phyloP scores from a whole-genome alignment of 345 rosid species.

The Citrus trifoliata region DNA sequence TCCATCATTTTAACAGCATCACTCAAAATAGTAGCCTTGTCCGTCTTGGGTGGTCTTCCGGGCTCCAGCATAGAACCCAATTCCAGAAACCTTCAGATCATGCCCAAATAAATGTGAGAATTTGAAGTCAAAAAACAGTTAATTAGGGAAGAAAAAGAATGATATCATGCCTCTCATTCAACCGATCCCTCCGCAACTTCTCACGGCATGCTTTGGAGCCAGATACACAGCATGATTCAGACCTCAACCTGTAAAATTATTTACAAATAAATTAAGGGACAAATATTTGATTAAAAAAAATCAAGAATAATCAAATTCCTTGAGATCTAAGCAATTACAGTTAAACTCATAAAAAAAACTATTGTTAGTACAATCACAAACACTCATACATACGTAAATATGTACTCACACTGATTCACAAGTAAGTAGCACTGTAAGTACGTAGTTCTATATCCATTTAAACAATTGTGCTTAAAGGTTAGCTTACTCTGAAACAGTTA shows the following conservation, averaged over 20 bases:
- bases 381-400: not conserved
- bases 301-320: not conserved
- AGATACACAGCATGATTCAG: constrained; percentile 8
- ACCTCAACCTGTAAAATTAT: constrained; percentile 11
- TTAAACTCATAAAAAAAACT: not conserved
- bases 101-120: constrained; percentile 8
- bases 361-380: not conserved
- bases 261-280: not conserved
- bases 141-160: not conserved
- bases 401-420: not conserved
- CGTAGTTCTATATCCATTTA: not conserved
- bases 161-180: constrained; percentile 23
- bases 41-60: constrained; percentile 31
- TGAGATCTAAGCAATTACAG: not conserved
- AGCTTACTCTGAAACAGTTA: not conserved
- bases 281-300: not conserved
- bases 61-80: constrained; percentile 32
- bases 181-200: constrained; percentile 23
- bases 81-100: constrained; percentile 31
- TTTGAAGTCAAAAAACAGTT: not conserved
- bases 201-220: constrained; percentile 30
- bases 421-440: not conserved
- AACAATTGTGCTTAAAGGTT: not conserved
- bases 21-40: constrained; percentile 28
- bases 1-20: constrained; percentile 34